Evolutionary conservation across 2,329 filamentous ascomycete genomes (phyloP).

Genomic region (Uncinocarpus reesii): DNA sequence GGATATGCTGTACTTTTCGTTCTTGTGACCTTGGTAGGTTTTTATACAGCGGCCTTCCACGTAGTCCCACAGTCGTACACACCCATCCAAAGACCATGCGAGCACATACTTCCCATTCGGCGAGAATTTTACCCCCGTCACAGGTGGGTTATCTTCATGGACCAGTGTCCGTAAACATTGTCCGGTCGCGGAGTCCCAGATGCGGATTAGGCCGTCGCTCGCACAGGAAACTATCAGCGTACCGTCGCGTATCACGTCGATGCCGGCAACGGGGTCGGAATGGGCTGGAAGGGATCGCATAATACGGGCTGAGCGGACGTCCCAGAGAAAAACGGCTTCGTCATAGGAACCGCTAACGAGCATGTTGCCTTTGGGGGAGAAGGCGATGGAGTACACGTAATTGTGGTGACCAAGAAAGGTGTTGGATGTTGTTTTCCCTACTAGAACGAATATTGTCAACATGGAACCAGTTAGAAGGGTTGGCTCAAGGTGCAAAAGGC

Average conservation of each 20-base stretch:
- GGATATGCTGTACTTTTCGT: slow-evolving; percentile 72
- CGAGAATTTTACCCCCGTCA: slow-evolving; percentile 80
- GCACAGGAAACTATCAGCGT: slow-evolving; percentile 87
- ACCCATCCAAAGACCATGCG: slow-evolving; percentile 82
- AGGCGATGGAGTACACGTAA: slow-evolving; percentile 87
- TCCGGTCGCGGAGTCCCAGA: slow-evolving; percentile 92
- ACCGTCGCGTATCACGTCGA: slow-evolving; percentile 86
- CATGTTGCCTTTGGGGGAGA: slow-evolving; percentile 97
- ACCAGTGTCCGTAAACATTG: slow-evolving; percentile 92
- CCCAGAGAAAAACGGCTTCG: slow-evolving; percentile 94
- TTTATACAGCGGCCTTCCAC: slow-evolving; percentile 84
- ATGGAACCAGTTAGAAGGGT: not conserved
- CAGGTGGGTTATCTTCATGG: slow-evolving; percentile 88
- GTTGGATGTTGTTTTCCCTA: slow-evolving; percentile 48
- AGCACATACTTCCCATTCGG: slow-evolving; percentile 91
- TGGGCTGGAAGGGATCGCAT: slow-evolving; percentile 91
- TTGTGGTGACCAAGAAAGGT: slow-evolving; percentile 79
- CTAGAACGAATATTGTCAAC: slow-evolving; percentile 1
- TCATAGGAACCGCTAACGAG: slow-evolving; percentile 92
- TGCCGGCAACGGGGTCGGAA: slow-evolving; percentile 84
- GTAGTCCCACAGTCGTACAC: slow-evolving; percentile 89
- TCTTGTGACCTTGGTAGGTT: slow-evolving; percentile 89
- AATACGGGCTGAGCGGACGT: slow-evolving; percentile 72
- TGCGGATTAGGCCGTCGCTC: slow-evolving; percentile 79
- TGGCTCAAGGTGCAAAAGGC: slow-evolving; percentile 11